Conservation (phyloP, 2,329 filamentous ascomycete species). For the Cercospora sojina region DNA sequence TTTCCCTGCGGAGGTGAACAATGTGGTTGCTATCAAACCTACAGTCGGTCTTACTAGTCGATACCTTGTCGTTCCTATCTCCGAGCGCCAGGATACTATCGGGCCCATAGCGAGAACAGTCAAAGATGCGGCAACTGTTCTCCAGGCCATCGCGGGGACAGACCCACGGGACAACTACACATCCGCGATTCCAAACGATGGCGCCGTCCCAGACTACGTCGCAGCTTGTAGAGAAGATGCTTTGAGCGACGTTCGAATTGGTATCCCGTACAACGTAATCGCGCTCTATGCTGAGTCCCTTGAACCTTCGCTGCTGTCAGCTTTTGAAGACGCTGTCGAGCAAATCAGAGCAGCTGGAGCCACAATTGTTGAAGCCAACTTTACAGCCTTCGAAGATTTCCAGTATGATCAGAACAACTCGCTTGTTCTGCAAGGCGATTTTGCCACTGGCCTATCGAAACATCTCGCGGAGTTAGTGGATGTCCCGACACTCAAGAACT, state of each 20-base stretch:
- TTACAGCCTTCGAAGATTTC: slow-evolving; percentile 4
- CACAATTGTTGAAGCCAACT: slow-evolving; percentile 15
- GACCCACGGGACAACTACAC: slow-evolving; percentile 13
- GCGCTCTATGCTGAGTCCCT: slow-evolving; percentile 21
- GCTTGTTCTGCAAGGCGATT: slow-evolving; percentile 3
- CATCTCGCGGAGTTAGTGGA: not conserved
- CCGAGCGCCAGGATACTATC: slow-evolving; percentile 18
- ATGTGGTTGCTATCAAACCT: slow-evolving; percentile 24
- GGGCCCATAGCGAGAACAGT: slow-evolving; percentile 22
- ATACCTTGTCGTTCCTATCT: slow-evolving; percentile 17
- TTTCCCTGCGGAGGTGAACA: slow-evolving; percentile 11
- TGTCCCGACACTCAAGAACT: not conserved
- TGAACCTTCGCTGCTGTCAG: slow-evolving; percentile 40
- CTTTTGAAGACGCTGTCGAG: slow-evolving; percentile 13
- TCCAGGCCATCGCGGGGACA: slow-evolving; percentile 19
- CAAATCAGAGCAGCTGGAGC: slow-evolving; percentile 15
- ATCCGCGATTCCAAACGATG: slow-evolving; percentile 41
- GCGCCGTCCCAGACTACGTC: slow-evolving; percentile 58
- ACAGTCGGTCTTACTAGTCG: slow-evolving; percentile 22
- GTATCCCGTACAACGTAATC: slow-evolving; percentile 2
- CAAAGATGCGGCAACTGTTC: slow-evolving; percentile 17
- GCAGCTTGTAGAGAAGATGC: slow-evolving; percentile 55
- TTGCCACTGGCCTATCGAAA: not conserved
- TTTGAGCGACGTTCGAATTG: slow-evolving; percentile 49
- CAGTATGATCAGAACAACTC: slow-evolving; percentile 11